These are phyloP conservation scores for Trichoderma sp. DNA, from an alignment of 2,329 filamentous ascomycete genomes.

Conservation along the genomic window DNA sequence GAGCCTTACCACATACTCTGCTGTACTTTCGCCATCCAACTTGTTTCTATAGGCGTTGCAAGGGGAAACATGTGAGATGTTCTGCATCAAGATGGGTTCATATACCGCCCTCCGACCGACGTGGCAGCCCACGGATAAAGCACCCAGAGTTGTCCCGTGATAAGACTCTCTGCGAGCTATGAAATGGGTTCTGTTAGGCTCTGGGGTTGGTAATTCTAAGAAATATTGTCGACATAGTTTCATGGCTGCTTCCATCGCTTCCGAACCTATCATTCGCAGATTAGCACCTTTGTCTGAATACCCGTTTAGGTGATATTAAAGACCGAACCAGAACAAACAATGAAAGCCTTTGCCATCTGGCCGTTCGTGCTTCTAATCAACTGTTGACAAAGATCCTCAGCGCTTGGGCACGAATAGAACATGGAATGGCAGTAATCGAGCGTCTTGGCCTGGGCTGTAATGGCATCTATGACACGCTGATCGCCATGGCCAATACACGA, in stretches of 20 bases:
- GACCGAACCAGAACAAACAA: not conserved
- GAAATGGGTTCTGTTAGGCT: not conserved
- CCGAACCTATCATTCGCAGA: not conserved
- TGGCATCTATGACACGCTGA: not conserved
- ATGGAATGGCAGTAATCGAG: not conserved
- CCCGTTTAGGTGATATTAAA: too few relatives aligned
- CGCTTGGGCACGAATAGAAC: not conserved
- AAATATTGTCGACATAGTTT: not conserved
- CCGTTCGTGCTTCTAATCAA: not conserved
- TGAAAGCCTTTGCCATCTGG: not conserved
- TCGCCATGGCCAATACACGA: not conserved
- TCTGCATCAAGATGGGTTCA: not conserved
- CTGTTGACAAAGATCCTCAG: not conserved
- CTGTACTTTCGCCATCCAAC: constrained; percentile 1
- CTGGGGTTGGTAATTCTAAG: not conserved
- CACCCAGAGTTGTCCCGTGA: not conserved
- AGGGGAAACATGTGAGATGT: not conserved
- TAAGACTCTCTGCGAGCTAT: not conserved
- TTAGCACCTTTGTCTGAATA: not conserved
- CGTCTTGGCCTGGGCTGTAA: not conserved
- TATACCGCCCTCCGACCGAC: not conserved
- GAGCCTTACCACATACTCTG: constrained; percentile 40
- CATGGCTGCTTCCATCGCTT: not conserved
- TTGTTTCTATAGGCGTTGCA: not conserved
- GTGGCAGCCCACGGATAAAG: not conserved